A percentile compares a stretch with the other conserved stretches of the same genome.
phyloP scores from a whole-genome alignment of 768 basidiomycete species.

The Clitopilus passeckerianus region DNA sequence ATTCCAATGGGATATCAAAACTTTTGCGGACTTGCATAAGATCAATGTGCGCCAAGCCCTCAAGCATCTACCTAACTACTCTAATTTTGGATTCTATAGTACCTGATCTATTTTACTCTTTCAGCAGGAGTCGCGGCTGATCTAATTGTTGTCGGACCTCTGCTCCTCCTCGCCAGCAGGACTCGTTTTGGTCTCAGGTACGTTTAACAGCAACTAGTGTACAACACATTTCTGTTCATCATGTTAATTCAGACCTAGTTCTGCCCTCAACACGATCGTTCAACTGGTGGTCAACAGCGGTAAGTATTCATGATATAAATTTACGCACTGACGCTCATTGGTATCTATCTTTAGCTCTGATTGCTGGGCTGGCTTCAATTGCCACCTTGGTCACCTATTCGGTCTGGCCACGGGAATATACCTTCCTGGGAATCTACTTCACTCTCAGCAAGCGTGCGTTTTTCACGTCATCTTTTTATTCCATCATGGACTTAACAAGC shows the following conservation, averaged over 20 bases:
- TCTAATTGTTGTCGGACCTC: constrained; percentile 5
- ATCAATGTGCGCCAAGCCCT: constrained; percentile 4
- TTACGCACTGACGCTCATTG: background rate
- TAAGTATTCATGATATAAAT: background rate
- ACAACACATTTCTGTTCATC: background rate
- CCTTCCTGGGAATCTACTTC: constrained; percentile 13
- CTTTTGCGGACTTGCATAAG: background rate
- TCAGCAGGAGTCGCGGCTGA: constrained; percentile 8
- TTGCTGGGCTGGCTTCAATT: constrained; percentile 2
- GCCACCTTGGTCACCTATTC: constrained; percentile 11
- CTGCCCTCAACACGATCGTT: background rate
- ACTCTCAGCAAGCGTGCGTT: constrained; percentile 10
- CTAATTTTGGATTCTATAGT: constrained; percentile 5
- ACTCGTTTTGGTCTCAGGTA: constrained; percentile 7
- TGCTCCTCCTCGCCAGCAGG: constrained; percentile 3
- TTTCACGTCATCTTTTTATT: too few species aligned
- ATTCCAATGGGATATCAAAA: background rate
- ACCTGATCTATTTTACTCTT: constrained; percentile 9
- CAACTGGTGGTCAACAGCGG: background rate
- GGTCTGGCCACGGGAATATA: constrained; percentile 12
- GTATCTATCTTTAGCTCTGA: background rate
- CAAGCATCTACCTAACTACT: constrained; percentile 7
- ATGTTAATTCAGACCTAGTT: background rate
- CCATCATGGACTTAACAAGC: background rate
- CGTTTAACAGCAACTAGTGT: too few species aligned